Percentiles rank a stretch among this genome's conserved stretches.
Conservation (phyloP, 1,139 yeast species). For the Suhomyces choctaworum region DNA sequence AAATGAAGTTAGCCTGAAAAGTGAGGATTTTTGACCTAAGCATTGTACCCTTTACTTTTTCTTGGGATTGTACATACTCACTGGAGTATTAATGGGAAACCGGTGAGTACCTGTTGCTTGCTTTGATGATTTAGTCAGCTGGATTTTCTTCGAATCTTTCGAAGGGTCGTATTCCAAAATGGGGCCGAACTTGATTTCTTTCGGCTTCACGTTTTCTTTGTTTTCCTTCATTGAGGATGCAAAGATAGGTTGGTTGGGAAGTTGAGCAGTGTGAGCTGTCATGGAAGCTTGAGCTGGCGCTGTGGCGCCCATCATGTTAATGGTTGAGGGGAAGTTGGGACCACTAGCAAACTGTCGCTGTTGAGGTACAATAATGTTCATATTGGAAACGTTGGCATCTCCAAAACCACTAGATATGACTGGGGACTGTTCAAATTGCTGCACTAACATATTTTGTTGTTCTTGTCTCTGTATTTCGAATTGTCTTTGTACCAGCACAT, state of each 20-base stretch:
- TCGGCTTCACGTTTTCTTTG: slow-evolving; percentile 26
- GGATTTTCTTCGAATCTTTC: slow-evolving; percentile 26
- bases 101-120: slow-evolving; percentile 27
- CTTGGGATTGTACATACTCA: slow-evolving; percentile 39
- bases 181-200: slow-evolving; percentile 43
- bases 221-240: slow-evolving; percentile 11
- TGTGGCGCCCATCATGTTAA: not conserved
- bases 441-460: slow-evolving; percentile 8
- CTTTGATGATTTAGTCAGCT: slow-evolving; percentile 18
- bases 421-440: slow-evolving; percentile 6
- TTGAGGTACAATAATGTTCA: not conserved
- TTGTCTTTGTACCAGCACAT: slow-evolving; percentile 19
- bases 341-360: slow-evolving; percentile 2
- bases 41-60: slow-evolving; percentile 13
- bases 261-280: slow-evolving; percentile 1
- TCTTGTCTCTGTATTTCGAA: slow-evolving; percentile 13
- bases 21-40: too few relatives aligned
- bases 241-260: not conserved
- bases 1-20: too few relatives aligned
- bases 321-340: slow-evolving; percentile 1
- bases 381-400: slow-evolving; percentile 2
- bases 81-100: slow-evolving; percentile 36
- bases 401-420: slow-evolving; percentile 6
- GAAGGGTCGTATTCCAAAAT: slow-evolving; percentile 46
- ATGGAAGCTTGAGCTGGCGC: slow-evolving; percentile 1